Conservation (phyloP, 2,329 filamentous ascomycete genomes). For the Tetracladium maxilliforme region DNA sequence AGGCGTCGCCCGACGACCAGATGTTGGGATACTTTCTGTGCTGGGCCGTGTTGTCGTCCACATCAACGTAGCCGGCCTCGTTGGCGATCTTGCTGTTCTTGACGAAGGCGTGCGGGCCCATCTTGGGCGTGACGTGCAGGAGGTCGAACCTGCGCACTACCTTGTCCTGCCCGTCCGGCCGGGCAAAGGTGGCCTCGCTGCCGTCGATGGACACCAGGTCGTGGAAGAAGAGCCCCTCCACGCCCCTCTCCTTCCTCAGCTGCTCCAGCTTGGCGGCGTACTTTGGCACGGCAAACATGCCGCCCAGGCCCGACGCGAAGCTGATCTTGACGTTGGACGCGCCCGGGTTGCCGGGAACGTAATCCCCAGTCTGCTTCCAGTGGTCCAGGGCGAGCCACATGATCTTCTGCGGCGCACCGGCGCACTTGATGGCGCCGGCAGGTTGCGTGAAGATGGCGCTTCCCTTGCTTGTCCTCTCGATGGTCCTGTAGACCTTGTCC, state of each 20-base stretch:
- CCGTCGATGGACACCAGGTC: constrained; percentile 37
- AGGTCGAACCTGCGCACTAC: constrained; percentile 35
- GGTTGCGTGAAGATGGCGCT: constrained; percentile 45
- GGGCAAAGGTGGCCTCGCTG: constrained; percentile 33
- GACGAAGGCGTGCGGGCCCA: constrained; percentile 38
- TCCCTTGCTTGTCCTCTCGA: constrained; percentile 31
- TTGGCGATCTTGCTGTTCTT: constrained; percentile 37
- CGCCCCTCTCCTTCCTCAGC: constrained; percentile 34
- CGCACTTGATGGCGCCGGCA: constrained; percentile 42
- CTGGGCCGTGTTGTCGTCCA: constrained; percentile 33
- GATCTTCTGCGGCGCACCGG: constrained; percentile 44
- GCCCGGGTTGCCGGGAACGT: constrained; percentile 22
- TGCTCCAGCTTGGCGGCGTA: constrained; percentile 37
- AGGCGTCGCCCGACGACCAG: constrained; percentile 44
- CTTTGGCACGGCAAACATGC: constrained; percentile 47
- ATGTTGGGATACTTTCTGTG: constrained; percentile 40
- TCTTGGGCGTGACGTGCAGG: constrained; percentile 42
- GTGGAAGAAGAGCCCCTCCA: constrained; percentile 43
- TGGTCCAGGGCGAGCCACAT: constrained; percentile 47
- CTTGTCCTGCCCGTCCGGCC: constrained; percentile 23
- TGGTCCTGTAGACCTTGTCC: constrained; percentile 33
- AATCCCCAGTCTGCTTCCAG: constrained; percentile 38
- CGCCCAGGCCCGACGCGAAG: constrained; percentile 38
- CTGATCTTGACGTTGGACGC: constrained; percentile 31
- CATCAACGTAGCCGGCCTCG: constrained; percentile 40